Percentiles rank a stretch among this genome's conserved stretches.
phyloP scores from a whole-genome alignment of 768 basidiomycete species.

The Dioszegia hungarica region DNA sequence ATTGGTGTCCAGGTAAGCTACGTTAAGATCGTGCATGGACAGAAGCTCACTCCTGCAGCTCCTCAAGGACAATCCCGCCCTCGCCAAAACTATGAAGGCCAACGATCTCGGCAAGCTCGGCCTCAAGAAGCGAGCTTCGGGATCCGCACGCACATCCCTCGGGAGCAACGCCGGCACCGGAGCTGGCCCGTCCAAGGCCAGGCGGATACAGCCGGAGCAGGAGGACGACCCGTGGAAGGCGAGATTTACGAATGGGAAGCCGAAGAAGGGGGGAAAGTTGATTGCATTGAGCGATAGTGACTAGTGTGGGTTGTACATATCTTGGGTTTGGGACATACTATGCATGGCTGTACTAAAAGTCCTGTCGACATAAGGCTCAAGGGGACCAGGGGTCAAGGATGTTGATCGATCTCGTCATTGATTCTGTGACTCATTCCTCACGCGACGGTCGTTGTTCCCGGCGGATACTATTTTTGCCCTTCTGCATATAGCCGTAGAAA shows the following conservation, averaged over 20 bases:
- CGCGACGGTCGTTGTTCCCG: no score
- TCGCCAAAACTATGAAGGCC: constrained; percentile 33
- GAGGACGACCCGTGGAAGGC: constrained; percentile 38
- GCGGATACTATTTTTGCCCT: no score
- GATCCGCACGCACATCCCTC: background rate
- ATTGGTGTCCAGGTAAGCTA: constrained; percentile 31
- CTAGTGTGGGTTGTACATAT: background rate
- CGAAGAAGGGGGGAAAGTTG: constrained; percentile 7
- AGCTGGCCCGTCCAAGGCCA: background rate
- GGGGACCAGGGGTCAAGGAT: no score
- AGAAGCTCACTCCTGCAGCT: constrained; percentile 9
- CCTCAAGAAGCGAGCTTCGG: background rate
- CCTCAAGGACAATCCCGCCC: constrained; percentile 23
- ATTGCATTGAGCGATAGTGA: constrained; percentile 32
- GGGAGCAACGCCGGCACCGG: background rate
- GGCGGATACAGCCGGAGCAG: constrained; percentile 9
- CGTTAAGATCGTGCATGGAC: background rate
- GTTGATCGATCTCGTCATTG: no score
- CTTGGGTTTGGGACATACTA: background rate
- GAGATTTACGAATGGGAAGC: constrained; percentile 16
- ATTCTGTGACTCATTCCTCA: no score
- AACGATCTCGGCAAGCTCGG: constrained; percentile 38
- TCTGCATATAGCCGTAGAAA: no score
- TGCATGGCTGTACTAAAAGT: background rate
- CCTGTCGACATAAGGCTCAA: no score